Base-by-base conservation (phyloP, 2,329 filamentous ascomycete species). In the Fusarium sp. region DNA sequence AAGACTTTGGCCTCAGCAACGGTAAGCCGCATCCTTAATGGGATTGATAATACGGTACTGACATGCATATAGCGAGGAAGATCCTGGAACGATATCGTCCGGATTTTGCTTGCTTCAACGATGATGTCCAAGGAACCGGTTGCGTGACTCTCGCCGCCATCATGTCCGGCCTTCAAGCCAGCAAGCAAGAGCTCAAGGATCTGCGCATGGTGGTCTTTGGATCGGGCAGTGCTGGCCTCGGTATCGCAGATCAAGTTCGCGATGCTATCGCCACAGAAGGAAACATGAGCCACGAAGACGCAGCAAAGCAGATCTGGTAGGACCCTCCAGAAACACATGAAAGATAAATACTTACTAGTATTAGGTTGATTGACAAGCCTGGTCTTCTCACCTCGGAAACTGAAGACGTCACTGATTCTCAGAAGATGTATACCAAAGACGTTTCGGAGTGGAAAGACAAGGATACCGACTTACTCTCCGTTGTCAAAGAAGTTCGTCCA, bases 81-180 rank as follows among this genome's bases (percentile, higher is more conserved):
- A 87, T 97, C 4, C 84, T 97, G 1, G 92, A 97, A 63, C 87
- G 85, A 37, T 97, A 96, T 74, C 87, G 90, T 2, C 85, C 90
- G 0, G 76, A 91, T 51, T 90, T 95, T 10, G 86, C 93, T 0
- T 97, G 93, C 78, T 97, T 97, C 84, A 97, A 97, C 74, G 94
- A 97, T 62, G 93, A 97, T 77, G 90, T 97, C 0, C 93, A 97
- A 78, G 94, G 93, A 2, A 97, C 94, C 0, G 94, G 93, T 0
- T 95, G 92, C 63, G 93, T 97, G 2, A 95, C 94, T 0, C 85
- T 97, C 0, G 93, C 93, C 0, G 93, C 92, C 2, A 90, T 97
- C 67, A 89, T 93, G 82, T 89, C 93, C 0, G 93, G 88, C 0
- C 82, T 94, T 10, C 88, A 92, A 63, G 89, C 95, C 10, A 89